Base-by-base conservation (phyloP, 208 protist genomes). In the Endotrypanum monterogeii region DNA sequence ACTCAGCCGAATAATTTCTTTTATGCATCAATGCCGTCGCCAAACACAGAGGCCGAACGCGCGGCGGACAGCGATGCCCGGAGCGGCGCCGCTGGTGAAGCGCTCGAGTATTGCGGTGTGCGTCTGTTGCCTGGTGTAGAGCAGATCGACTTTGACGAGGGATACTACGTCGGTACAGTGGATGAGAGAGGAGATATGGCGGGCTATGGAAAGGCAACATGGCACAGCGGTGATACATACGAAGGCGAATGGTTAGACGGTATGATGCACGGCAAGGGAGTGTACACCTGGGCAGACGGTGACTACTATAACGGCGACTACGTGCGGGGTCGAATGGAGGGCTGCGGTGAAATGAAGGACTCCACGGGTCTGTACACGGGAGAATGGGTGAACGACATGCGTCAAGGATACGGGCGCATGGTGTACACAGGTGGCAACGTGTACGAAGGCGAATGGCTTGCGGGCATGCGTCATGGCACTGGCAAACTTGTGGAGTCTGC, bases 361-460 rank as follows among this genome's bases (percentile, higher is more conserved):
- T 66, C 67, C 28, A 92, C 76, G 20, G 92, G 93, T 28, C 54
- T 87, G 41, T 98, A 98, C 78, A 74, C 79, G 3, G 95, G 95
- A 9, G 82, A 94, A 18, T 98, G 95, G 93, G 84, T 84, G 37
- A 82, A 95, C 55, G 94, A 97, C 78, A 86, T 89, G 86, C 88
- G 91, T 0, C 83, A 95, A 44, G 94, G 94, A 20, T 58, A 85
- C 30, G 94, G 94, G 8, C 79, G 81, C 18, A 97, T 96, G 91
- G 73, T 84, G 55, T 96, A 94, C 67, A 67, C 77, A 39, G 83
- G 89, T 44, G 88, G 88, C 23, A 91, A 88, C 74, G 76, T 91
- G 9, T 98, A 97, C 78, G 91, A 96, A 37, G 94, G 94, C 20
- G 87, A 96, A 65, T 98, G 94, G 94, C 71, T 89, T 16, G 83